Base-by-base conservation (phyloP, 331 rosid species). In the Spiraea crenata region DNA sequence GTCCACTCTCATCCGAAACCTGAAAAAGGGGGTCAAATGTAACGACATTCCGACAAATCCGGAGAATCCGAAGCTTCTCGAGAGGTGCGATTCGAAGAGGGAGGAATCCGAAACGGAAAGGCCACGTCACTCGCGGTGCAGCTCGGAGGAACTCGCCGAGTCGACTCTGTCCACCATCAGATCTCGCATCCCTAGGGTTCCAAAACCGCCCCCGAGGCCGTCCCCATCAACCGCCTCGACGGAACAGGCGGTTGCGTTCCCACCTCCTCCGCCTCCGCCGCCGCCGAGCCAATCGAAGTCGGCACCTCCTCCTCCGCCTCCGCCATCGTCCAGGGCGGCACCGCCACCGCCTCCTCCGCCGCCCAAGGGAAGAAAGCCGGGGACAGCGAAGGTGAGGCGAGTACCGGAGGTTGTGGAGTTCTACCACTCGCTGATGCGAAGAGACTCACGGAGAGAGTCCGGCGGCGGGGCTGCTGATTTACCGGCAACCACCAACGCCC, bases 401-500 rank as follows among this genome's bases (percentile, higher is more conserved):
- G 87, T 85, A 10, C 99, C 99, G 42, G 99, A 95, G 82, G 99
- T 95, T 47, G 99, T 87, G 20, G 99, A 95, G 88, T 95, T 95
- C 70, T 95, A 95, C 62, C 99, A 95, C 71, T 95, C 99, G 0
- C 68, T 95, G 63, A 95, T 91, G 99, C 81, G 99, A 52, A 86
- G 99, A 52, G 99, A 95, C 48, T 85, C 96, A 0, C 79, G 97
- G 55, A 82, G 88, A 35, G 97, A 95, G 3, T 65, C 87, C 1
- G 75, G 80, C 71, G 45, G 81, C 60, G 79, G 85, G 20, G 57
- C 16, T 10, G 38, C 86, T 7, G 97, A 88, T 60, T 80, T 66
- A 0, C 86, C 88, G 78, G 69, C 88, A 10, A 81, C 91, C 48
- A 79, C 95, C 54, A 95, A 83, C 40, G 82, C 99, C 20, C 97